Base-by-base conservation (phyloP, 495 filamentous ascomycete genomes). In the Penicillium waksmanii region DNA sequence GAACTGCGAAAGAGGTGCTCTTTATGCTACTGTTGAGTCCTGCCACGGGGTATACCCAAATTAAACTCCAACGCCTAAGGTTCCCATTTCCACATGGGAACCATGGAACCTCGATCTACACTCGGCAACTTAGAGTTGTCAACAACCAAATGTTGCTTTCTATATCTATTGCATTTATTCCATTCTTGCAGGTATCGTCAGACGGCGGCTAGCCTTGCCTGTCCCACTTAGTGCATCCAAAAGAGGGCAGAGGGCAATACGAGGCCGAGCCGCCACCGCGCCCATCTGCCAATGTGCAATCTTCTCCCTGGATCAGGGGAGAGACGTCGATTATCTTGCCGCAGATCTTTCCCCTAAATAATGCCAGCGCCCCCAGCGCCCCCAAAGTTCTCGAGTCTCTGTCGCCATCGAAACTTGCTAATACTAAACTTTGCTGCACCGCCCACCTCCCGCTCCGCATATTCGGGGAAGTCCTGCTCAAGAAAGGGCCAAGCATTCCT, bases 191-290 rank as follows among this genome's bases (percentile, higher is more conserved):
- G 46, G 19, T 23, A 23, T 27, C 21, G 46, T 12, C 43, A 46
- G 18, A 46, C 10, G 17, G 9, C 46, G 46, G 23, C 23, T n/a
- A 48, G 23, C 21, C 23, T 48, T 23, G 46, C 46, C 46, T 27
- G 31, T 38, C 34, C 51, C 34, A 44, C 42, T 44, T 44, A 19
- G 42, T 7, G 42, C 42, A 44, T 44, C 42, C 42, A 27, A 25
- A 49, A 53, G 49, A 33, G 50, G 40, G 21, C 27, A 18, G 49
- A 62, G 27, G 27, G 52, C 55, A 60, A 67, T 65, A 67, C 65
- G 65, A 67, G 58, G 48, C 46, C 43, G 51, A 52, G 56, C 48
- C 59, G 56, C 64, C 63, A 66, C 53, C 56, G 48, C 51, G 44
- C 61, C 48, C 10, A 46, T 38, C 23, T 25, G 17, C 38, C 33